A percentile compares a stretch with the other conserved stretches of the same genome.
Evolutionary conservation across 768 basidiomycete genomes (phyloP).

Genomic region (Mycena rebaudengoi): DNA sequence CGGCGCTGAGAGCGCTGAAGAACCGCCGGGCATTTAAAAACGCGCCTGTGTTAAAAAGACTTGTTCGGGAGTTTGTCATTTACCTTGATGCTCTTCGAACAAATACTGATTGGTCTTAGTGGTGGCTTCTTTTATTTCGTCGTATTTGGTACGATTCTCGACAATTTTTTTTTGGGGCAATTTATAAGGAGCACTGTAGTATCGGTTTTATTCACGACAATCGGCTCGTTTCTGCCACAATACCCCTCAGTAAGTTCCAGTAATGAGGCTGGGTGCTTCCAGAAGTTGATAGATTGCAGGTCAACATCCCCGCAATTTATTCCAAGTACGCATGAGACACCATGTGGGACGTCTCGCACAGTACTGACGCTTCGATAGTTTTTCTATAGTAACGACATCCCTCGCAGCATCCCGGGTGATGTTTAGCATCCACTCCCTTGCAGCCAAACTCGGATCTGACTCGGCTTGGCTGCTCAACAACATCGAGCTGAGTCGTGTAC

Average conservation of each 20-base stretch:
- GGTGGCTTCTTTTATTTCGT: slow-evolving; percentile 53
- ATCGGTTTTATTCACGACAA: slow-evolving; percentile 41
- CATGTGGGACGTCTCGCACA: not conserved
- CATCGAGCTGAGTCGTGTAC: slow-evolving; percentile 53
- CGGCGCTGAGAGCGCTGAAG: slow-evolving; percentile 42
- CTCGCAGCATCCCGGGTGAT: slow-evolving; percentile 47
- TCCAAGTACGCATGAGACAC: slow-evolving; percentile 40
- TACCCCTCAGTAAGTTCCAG: slow-evolving; percentile 35
- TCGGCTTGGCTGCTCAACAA: slow-evolving; percentile 54
- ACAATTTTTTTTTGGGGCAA: not conserved
- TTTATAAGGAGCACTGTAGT: too few species aligned
- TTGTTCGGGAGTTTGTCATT: slow-evolving; percentile 47
- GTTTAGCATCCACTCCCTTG: slow-evolving; percentile 53
- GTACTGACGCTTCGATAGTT: slow-evolving; percentile 10
- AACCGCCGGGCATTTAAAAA: slow-evolving; percentile 42
- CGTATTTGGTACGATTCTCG: slow-evolving; percentile 41
- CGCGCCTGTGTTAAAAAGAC: slow-evolving; percentile 42
- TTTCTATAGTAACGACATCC: slow-evolving; percentile 31
- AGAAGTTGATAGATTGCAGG: slow-evolving; percentile 26
- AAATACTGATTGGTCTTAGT: slow-evolving; percentile 28
- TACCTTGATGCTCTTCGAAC: not conserved
- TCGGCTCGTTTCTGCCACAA: slow-evolving; percentile 43
- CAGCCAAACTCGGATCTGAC: slow-evolving; percentile 49
- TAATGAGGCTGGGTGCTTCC: not conserved
- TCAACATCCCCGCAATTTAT: slow-evolving; percentile 48